A percentile compares a stretch with the other conserved stretches of the same genome.
These are phyloP conservation scores for Hansenula anomala DNA, from an alignment of 1,139 yeast genomes.

Conservation along the genomic window DNA sequence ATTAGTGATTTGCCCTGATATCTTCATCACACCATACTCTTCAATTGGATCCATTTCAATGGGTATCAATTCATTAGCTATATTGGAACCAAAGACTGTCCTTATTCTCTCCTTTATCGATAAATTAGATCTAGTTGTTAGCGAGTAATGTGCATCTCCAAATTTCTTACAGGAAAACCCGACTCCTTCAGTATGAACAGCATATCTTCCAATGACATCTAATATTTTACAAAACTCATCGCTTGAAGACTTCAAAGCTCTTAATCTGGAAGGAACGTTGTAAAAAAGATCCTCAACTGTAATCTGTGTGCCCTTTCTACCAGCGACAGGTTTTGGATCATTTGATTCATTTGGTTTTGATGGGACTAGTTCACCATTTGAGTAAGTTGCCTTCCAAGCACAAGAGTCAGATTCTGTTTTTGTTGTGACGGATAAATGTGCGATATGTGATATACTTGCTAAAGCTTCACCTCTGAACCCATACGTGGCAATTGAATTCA, in stretches of 20 bases:
- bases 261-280: conserved; percentile 75
- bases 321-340: conserved; percentile 77
- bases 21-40: conserved; percentile 42
- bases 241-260: conserved; percentile 57
- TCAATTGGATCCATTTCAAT: conserved; percentile 30
- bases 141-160: conserved; percentile 58
- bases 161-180: conserved; percentile 77
- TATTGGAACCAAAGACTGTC: conserved; percentile 61
- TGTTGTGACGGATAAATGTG: conserved; percentile 72
- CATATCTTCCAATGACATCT: conserved; percentile 81
- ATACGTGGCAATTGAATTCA: conserved; percentile 47
- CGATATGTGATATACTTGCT: conserved; percentile 61
- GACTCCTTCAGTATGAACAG: conserved; percentile 64
- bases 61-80: conserved; percentile 62
- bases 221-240: conserved; percentile 77
- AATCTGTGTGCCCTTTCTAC: conserved; percentile 82
- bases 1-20: conserved; percentile 62
- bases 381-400: conserved; percentile 64
- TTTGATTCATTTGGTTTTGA: conserved; percentile 28
- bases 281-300: conserved; percentile 86
- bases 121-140: conserved; percentile 46
- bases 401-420: conserved; percentile 55
- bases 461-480: conserved; percentile 87
- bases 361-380: conserved; percentile 52
- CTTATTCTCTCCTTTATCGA: conserved; percentile 65